These are phyloP conservation scores for Cydonia oblonga DNA, from an alignment of 331 rosid genomes.

Conservation along the genomic window DNA sequence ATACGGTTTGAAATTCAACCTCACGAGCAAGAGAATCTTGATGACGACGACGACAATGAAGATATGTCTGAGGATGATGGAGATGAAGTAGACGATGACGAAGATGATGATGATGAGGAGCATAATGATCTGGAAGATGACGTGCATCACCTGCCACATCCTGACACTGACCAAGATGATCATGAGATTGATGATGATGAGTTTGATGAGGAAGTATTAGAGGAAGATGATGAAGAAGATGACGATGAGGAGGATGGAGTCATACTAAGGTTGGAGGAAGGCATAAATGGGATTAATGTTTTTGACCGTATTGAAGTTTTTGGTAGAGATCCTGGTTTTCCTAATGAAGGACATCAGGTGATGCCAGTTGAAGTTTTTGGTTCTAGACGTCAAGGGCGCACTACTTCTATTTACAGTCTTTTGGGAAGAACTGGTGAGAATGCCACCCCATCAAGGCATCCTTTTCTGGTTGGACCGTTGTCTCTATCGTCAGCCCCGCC, in stretches of 20 bases:
- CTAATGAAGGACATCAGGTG: constrained; percentile 82
- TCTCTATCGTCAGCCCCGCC: constrained; percentile 37
- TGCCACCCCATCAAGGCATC: constrained; percentile 76
- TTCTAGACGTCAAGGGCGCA: constrained; percentile 90
- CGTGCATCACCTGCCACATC: constrained; percentile 85
- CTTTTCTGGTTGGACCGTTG: constrained; percentile 82
- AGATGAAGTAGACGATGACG: constrained; percentile 81
- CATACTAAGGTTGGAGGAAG: constrained; percentile 88
- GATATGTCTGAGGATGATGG: constrained; percentile 96
- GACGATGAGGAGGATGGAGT: constrained; percentile 98
- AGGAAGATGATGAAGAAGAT: constrained; percentile 88
- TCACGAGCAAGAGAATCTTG: constrained; percentile 70
- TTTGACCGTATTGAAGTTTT: constrained; percentile 93
- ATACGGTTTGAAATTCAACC: constrained; percentile 71
- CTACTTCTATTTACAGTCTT: constrained; percentile 93
- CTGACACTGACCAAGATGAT: constrained; percentile 92
- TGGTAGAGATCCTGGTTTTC: constrained; percentile 79
- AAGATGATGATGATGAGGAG: constrained; percentile 86
- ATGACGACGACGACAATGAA: constrained; percentile 57
- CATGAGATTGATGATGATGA: constrained; percentile 91
- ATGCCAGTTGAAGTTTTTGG: constrained; percentile 99
- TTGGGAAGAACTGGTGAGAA: constrained; percentile 86
- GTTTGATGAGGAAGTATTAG: constrained; percentile 86
- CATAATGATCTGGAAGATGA: constrained; percentile 87
- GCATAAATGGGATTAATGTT: constrained; percentile 94